Evolutionary conservation across 495 filamentous ascomycete species (phyloP).

Genomic region (Elaphomyces granulatus): DNA sequence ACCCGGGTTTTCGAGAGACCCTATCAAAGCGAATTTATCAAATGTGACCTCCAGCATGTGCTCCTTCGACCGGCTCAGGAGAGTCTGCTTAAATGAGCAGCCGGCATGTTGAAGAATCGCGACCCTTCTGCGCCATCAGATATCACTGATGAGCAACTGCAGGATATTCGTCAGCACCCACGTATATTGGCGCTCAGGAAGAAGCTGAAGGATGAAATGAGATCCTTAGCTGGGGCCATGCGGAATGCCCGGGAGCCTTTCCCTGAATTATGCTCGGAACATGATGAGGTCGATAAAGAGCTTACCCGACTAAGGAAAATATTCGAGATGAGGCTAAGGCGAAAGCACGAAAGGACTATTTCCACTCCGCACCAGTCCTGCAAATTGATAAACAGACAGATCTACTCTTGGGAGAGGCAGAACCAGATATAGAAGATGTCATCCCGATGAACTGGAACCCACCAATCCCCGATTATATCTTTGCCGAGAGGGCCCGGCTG

Average conservation of each 20-base stretch:
- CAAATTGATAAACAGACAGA: conserved; percentile 17
- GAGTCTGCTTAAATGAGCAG: conserved; percentile 7
- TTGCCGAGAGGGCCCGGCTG: conserved; percentile 14
- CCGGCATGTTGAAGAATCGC: conserved; percentile 17
- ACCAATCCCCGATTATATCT: conserved; percentile 13
- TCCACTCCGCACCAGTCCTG: conserved; percentile 13
- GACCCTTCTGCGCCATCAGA: conserved; percentile 12
- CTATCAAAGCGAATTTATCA: conserved; percentile 19
- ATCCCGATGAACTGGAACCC: background rate
- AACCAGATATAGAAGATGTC: conserved; percentile 8
- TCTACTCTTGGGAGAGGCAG: conserved; percentile 11
- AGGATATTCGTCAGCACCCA: conserved; percentile 13
- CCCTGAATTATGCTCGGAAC: conserved; percentile 14
- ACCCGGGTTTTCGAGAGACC: conserved; percentile 18
- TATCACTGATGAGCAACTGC: conserved; percentile 13
- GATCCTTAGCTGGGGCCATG: conserved; percentile 15
- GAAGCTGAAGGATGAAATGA: conserved; percentile 19
- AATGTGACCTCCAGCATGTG: conserved; percentile 14
- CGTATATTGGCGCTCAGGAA: conserved; percentile 12
- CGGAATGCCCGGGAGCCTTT: conserved; percentile 12
- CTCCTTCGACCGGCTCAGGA: conserved; percentile 15
- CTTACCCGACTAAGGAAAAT: conserved; percentile 13
- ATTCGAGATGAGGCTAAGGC: conserved; percentile 11
- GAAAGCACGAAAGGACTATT: conserved; percentile 19
- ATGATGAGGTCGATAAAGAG: conserved; percentile 12